phyloP scores from a whole-genome alignment of 2,329 filamentous ascomycete species.

The Ophiostoma sp. region DNA sequence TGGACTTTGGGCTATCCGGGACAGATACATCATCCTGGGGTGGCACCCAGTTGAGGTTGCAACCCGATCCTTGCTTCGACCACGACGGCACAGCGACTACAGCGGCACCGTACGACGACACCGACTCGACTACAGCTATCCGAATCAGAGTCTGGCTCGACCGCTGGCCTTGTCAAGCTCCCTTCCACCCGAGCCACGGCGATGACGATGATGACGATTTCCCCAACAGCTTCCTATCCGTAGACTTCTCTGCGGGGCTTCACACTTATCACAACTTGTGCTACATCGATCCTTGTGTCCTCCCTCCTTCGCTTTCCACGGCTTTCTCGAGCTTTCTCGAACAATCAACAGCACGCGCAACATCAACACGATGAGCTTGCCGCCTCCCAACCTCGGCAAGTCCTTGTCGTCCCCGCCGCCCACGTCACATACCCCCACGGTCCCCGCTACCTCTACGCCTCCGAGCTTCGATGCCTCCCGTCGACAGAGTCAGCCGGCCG shows the following conservation, averaged over 20 bases:
- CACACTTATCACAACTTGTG: neutral
- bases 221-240: neutral
- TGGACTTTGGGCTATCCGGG: too few species aligned
- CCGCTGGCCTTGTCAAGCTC: too few species aligned
- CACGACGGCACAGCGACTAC: neutral
- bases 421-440: slow-evolving; percentile 38
- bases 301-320: too few species aligned
- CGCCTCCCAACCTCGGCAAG: slow-evolving; percentile 44
- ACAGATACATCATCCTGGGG: too few species aligned
- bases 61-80: neutral
- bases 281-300: too few species aligned
- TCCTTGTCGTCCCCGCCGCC: slow-evolving; percentile 40
- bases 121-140: neutral
- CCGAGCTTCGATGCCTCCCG: slow-evolving; percentile 38
- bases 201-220: slow-evolving; percentile 10
- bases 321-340: too few species aligned
- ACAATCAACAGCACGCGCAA: neutral
- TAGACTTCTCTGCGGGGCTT: neutral
- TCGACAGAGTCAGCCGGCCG: slow-evolving; percentile 34
- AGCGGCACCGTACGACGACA: too few species aligned
- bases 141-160: slow-evolving; percentile 7
- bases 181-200: neutral
- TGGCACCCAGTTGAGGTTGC: too few species aligned
- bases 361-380: slow-evolving; percentile 32
- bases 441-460: slow-evolving; percentile 44